These are phyloP conservation scores for Scleromitrula shiraiana DNA, from an alignment of 2,329 filamentous ascomycete species.

Conservation along the genomic window DNA sequence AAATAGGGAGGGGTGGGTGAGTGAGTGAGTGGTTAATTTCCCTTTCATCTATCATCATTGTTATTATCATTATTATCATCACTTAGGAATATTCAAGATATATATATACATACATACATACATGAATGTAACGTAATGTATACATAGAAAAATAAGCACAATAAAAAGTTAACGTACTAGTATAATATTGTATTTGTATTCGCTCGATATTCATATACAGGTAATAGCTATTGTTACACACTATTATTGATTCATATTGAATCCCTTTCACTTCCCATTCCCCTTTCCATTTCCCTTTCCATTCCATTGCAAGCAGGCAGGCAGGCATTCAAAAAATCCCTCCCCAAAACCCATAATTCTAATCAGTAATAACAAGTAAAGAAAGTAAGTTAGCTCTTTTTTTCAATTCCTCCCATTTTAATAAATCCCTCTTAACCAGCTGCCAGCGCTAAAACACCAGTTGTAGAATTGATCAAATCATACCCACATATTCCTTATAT, in stretches of 20 bases:
- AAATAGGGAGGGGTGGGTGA: no score
- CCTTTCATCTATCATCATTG: no score
- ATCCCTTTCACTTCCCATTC: no score
- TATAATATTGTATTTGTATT: no score
- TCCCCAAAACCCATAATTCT: neutral
- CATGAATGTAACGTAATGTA: neutral
- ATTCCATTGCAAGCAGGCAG: neutral
- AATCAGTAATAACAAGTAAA: neutral
- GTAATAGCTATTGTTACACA: slow-evolving; percentile 1
- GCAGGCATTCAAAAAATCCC: neutral
- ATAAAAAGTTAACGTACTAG: no score
- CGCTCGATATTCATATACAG: neutral
- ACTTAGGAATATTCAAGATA: neutral
- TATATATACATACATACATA: neutral
- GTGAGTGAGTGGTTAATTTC: no score
- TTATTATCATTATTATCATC: no score
- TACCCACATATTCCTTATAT: neutral
- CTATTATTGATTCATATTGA: no score
- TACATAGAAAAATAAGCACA: no score
- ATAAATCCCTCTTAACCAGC: no score
- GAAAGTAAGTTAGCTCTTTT: neutral
- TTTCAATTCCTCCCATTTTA: neutral
- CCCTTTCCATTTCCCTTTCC: neutral
- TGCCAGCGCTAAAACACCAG: slow-evolving; percentile 4
- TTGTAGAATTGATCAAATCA: neutral